Evolutionary conservation across 768 basidiomycete species (phyloP), one percentile per base, ranked within the genome.

Genomic region (Hysterangium stoloniferum): DNA sequence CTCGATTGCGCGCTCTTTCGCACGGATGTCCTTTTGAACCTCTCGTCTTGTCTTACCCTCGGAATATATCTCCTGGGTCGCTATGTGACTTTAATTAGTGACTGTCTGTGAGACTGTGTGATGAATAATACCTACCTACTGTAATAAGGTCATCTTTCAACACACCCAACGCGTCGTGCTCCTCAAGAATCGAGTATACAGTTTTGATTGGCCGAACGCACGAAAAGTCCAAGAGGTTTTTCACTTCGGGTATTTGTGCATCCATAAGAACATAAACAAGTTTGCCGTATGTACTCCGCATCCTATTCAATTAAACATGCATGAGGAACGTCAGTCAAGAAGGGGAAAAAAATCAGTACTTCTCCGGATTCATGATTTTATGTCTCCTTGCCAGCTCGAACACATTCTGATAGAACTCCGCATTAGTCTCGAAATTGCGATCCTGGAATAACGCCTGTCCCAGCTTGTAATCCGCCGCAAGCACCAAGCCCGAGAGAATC

Each of bases 301-400:
- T 90, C 32, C 48, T 50, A 24, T 20, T 45, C 13, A 45, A 19
- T 35, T n/a, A 41, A 41, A 13, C 19, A 9, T 34, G 33, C 9
- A 34, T 34, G 9, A 9, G 33, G 17, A 34, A 9, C 9, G 17
- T 9, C 9, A 9, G 33, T 9, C 33, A 17, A 34, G 17, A 34
- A 34, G 9, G 17, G 9, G 33, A 9, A 34, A 34, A 9, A 17
- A 34, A 19, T 45, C 29, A 6, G 19, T 41, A 50, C 58, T 90
- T 90, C 61, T 91, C 89, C 0, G 89, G 89, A 58, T 91, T 92
- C 86, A 86, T 89, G 60, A 92, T 91, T 64, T 91, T 91, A 62
- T 90, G 86, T 52, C 88, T 74, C 44, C 87, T 71, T 17, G 89
- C 87, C 20, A 91, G 74, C 66, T 91, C 88, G 56, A 91, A 91